Conservation (phyloP, 164 flowering plant species). For the Vitis rotundifolia region DNA sequence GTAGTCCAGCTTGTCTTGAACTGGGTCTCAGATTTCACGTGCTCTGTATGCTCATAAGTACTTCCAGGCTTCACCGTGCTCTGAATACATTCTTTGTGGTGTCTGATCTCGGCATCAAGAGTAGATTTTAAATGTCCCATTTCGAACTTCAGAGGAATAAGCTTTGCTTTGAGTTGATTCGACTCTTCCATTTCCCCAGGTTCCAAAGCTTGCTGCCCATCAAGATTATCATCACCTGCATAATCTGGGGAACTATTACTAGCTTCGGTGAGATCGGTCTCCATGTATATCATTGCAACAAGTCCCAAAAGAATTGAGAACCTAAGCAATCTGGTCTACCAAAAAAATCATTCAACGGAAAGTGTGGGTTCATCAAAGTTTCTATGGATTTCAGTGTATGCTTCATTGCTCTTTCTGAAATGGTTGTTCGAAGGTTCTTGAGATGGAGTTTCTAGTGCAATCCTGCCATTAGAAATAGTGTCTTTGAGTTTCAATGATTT, state of each 20-base stretch:
- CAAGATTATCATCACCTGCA: background rate
- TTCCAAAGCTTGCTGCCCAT: slow-evolving; percentile 5
- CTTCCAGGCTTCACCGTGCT: slow-evolving; percentile 37
- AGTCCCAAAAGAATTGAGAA: no score
- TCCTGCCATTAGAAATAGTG: no score
- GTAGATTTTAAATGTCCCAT: slow-evolving; percentile 41
- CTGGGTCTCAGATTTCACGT: slow-evolving; percentile 34
- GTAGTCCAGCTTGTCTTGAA: slow-evolving; percentile 50
- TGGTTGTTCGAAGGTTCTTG: no score
- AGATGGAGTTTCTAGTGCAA: no score
- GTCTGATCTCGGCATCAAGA: slow-evolving; percentile 53
- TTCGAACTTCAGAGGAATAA: slow-evolving; percentile 39
- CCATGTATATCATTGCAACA: no score
- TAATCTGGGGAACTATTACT: slow-evolving; percentile 2
- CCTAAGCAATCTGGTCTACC: no score
- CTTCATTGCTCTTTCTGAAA: no score
- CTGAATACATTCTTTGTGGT: slow-evolving; percentile 51
- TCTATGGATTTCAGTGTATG: no score
- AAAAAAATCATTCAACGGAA: no score
- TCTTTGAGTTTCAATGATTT: no score
- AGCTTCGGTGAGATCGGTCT: slow-evolving; percentile 26
- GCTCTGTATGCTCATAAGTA: slow-evolving; percentile 53
- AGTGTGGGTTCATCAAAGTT: no score
- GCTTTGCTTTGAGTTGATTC: slow-evolving; percentile 30
- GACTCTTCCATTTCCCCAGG: slow-evolving; percentile 23